phyloP scores from a whole-genome alignment of 2,329 filamentous ascomycete species.

The Sclerotinia subarctica region DNA sequence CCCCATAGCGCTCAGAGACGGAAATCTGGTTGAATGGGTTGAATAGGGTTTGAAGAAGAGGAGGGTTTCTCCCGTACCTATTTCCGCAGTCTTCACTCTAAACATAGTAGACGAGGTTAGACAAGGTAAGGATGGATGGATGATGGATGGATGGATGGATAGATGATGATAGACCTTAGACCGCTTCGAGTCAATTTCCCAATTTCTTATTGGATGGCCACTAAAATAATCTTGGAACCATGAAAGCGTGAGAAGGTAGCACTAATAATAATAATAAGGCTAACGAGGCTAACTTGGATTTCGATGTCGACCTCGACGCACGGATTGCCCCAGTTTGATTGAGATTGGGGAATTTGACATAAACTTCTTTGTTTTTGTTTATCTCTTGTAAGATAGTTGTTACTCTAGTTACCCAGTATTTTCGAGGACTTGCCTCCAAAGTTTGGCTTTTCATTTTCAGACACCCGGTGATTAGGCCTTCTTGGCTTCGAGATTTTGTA shows the following conservation, averaged over 20 bases:
- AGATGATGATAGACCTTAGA: background rate
- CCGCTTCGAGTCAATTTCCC: conserved; percentile 12
- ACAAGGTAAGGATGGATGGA: background rate
- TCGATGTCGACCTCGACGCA: background rate
- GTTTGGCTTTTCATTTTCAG: background rate
- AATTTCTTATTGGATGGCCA: conserved; percentile 7
- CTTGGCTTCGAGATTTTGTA: background rate
- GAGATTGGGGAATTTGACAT: conserved; percentile 9
- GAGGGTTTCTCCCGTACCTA: conserved; percentile 8
- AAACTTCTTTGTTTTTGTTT: conserved; percentile 4
- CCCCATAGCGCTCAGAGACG: conserved; percentile 11
- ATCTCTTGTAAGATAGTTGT: background rate
- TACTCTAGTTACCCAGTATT: too few species aligned
- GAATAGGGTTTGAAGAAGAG: background rate
- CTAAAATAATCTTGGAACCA: conserved; percentile 6
- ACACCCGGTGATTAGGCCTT: background rate
- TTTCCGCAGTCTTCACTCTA: conserved; percentile 3
- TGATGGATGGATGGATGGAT: too few species aligned
- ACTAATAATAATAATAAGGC: background rate
- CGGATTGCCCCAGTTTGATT: conserved; percentile 15
- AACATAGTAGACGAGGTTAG: background rate
- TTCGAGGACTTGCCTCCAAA: background rate
- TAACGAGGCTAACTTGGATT: background rate
- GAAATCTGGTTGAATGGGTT: conserved; percentile 3
- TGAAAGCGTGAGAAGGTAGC: background rate